Evolutionary conservation across 202 grass and related monocot species (phyloP), one percentile per base, ranked within the genome.

Genomic region (Digitaria exilis): DNA sequence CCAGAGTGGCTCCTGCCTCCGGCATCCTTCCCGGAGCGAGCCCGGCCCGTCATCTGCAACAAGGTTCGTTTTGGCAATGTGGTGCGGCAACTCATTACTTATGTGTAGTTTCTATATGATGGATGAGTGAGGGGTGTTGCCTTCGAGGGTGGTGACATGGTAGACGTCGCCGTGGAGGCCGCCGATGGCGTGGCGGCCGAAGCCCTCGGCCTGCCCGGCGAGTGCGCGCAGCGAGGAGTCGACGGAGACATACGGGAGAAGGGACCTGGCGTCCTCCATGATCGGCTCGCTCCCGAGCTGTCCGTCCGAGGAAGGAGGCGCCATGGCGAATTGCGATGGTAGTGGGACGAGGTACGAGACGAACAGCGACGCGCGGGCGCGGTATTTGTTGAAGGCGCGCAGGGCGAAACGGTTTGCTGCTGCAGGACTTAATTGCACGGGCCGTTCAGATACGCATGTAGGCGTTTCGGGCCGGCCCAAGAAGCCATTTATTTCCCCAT

Each of bases 141-240:
- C 91, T 2, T 78, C 32, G 12, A 94, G 86, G 73, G 26, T 90
- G 2, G 91, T 98, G 78, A 98, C 96, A 22, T 89, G 89, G 83
- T 98, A 96, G 65, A 96, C 57, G 22, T 82, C 82, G 73, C 89
- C 89, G 49, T 92, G 83, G 56, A 92, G 91, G 39, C 91, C 93
- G 39, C 93, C 93, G 68, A 93, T 87, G 69, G 91, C 80, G 49
- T 83, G 83, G 1, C 85, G 69, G 57, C 90, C 92, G 62, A 95
- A 98, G 35, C 96, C 96, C 90, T 95, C 89, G 26, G 89, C 92
- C 73, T 81, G 83, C 37, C 64, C 85, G 52, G 92, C 92, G 26
- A 95, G 69, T 21, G 61, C 85, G 61, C 92, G 80, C 57, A 98
- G 69, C 26, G 82, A 91, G 41, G 80, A 76, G 12, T 98, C 96